Base-by-base conservation (phyloP, 257 asterid genomes). In the Primulina tabacum region DNA sequence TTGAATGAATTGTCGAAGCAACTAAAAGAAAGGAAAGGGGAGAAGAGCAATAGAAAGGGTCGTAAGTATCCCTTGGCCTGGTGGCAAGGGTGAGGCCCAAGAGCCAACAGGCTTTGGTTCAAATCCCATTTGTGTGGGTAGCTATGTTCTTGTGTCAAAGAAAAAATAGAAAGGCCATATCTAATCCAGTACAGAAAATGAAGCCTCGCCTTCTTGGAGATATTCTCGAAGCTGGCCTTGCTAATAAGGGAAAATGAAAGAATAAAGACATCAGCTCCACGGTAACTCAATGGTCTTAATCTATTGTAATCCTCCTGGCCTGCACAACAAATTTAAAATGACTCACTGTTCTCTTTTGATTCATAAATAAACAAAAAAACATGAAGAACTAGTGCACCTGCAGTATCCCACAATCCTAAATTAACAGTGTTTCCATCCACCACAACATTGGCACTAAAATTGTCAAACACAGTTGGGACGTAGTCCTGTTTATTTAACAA, bases 211-310 rank as follows among this genome's bases (percentile, higher is more conserved):
- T 86, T 88, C 80, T 87, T 86, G 24, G 85, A 82, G 74, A 90
- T 68, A 73, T 92, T 92, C 78, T 90, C 97, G 58, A 87, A 88
- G 82, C 97, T 92, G 69, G 93, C 93, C 85, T 84, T 90, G 88
- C 95, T 88, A 71, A 92, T 85, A 71, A 92, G 96, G 71, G 98
- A 92, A 73, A 92, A 90, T 29, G 95, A 82, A 73, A 92, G 96
- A 75, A 92, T 86, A 73, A 92, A 92, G 68, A 87, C 96, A 82
- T 92, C 98, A 21, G 97, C 98, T 65, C 96, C 97, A 52, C 96
- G 95, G 76, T 90, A 90, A 80, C 97, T 90, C 79, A 90, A 76
- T 16, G 98, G 98, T 68, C 97, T 84, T 73, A 91, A 81, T 75
- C 95, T 83, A 58, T 84, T 87, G 85, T 89, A 89, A 80, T 89